phyloP scores from a whole-genome alignment of 495 filamentous ascomycete species.

The Daldinia vernicosa region DNA sequence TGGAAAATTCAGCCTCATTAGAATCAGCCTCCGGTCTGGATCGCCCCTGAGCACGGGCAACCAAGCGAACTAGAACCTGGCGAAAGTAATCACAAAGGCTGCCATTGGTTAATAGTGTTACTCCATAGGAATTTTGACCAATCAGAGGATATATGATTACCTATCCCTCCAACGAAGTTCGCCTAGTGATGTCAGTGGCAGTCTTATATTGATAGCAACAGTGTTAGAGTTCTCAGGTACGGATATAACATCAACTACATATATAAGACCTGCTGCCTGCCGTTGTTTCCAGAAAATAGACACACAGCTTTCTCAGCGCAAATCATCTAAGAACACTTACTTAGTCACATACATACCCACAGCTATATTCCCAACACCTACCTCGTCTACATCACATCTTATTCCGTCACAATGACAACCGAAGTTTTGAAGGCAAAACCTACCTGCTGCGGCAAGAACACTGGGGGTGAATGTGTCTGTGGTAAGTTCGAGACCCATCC shows the following conservation, averaged over 20 bases:
- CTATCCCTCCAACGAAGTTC: constrained; percentile 15
- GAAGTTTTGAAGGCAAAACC: constrained; percentile 46
- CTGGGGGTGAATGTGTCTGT: constrained; percentile 58
- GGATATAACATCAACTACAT: not conserved
- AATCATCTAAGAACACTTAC: not conserved
- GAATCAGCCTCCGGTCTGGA: constrained; percentile 22
- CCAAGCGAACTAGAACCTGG: constrained; percentile 5
- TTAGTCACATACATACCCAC: not conserved
- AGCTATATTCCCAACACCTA: not conserved
- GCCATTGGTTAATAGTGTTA: constrained; percentile 20
- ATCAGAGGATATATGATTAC: constrained; percentile 38
- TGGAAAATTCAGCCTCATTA: constrained; percentile 22
- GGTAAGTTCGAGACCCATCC: constrained; percentile 46
- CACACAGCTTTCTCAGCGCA: not conserved
- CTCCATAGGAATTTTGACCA: constrained; percentile 13
- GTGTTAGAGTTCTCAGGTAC: not conserved
- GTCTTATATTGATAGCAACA: constrained; percentile 3
- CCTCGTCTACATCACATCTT: constrained; percentile 1
- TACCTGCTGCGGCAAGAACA: constrained; percentile 63
- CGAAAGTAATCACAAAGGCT: constrained; percentile 29
- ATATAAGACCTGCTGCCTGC: not conserved
- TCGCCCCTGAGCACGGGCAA: constrained; percentile 2
- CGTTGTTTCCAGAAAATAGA: not conserved
- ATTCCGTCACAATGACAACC: constrained; percentile 39
- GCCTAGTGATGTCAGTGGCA: constrained; percentile 38